Conservation (phyloP, 164 flowering plant genomes). For the Amborella trichopoda region DNA sequence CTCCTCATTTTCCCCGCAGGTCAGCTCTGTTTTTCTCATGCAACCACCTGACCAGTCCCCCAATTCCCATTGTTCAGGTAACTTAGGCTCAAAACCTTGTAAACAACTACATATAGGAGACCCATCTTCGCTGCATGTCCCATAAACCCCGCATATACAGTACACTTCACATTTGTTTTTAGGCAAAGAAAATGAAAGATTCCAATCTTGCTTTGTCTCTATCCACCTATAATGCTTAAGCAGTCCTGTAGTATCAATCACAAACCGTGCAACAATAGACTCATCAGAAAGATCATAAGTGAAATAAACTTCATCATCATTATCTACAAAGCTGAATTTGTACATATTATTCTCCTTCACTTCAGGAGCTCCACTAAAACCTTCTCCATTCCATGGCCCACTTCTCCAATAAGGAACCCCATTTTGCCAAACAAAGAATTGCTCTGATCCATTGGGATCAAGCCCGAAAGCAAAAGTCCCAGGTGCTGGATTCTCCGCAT, state of each 20-base stretch:
- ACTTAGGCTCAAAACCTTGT: conserved; percentile 23
- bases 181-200: neutral
- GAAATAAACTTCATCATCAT: neutral
- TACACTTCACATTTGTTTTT: conserved; percentile 17
- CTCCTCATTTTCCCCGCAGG: conserved; percentile 13
- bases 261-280: neutral
- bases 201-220: conserved; percentile 9
- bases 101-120: conserved; percentile 25
- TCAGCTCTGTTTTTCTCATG: conserved; percentile 3
- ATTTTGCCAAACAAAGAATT: neutral
- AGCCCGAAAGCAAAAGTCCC: neutral
- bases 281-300: neutral
- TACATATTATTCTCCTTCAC: neutral
- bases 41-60: conserved; percentile 22
- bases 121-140: conserved; percentile 12
- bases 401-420: neutral
- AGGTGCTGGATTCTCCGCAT: neutral
- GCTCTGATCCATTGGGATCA: neutral
- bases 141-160: conserved; percentile 23
- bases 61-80: conserved; percentile 11
- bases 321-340: neutral
- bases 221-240: conserved; percentile 8
- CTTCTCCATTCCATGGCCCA: conserved; percentile 7
- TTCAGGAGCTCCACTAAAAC: neutral
- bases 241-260: conserved; percentile 3